phyloP scores from a whole-genome alignment of 139 green algal species.

The Coccomyxa sp. region DNA sequence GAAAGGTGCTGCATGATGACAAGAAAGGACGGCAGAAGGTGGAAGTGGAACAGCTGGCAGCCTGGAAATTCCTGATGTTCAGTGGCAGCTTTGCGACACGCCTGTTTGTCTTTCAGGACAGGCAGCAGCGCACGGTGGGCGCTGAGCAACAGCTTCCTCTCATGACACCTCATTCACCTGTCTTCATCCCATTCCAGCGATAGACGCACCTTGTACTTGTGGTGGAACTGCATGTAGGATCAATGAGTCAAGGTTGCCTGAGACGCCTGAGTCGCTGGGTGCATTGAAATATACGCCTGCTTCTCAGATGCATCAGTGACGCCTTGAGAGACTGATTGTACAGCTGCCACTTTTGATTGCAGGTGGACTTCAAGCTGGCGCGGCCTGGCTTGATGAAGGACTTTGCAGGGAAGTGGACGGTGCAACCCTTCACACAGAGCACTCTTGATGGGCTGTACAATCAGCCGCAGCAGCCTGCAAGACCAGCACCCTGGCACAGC shows the following conservation, averaged over 20 bases:
- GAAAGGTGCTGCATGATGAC: constrained; percentile 49
- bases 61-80: constrained; percentile 44
- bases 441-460: neutral
- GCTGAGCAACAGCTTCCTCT: too few species aligned
- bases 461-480: too few species aligned
- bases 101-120: constrained; percentile 36
- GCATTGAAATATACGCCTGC: too few species aligned
- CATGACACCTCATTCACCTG: too few species aligned
- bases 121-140: constrained; percentile 13
- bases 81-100: constrained; percentile 27
- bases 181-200: too few species aligned
- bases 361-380: constrained; percentile 45
- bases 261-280: too few species aligned
- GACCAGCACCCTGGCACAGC: neutral
- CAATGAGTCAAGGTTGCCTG: too few species aligned
- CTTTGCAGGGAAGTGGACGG: constrained; percentile 38
- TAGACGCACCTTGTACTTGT: too few species aligned
- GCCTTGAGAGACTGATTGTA: neutral
- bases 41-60: constrained; percentile 50
- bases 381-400: constrained; percentile 48
- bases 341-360: constrained; percentile 9
- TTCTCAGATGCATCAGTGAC: neutral
- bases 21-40: constrained; percentile 28
- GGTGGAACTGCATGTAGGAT: too few species aligned
- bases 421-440: constrained; percentile 23